Conservation (phyloP, 2,329 filamentous ascomycete species). For the Cercospora canescens region DNA sequence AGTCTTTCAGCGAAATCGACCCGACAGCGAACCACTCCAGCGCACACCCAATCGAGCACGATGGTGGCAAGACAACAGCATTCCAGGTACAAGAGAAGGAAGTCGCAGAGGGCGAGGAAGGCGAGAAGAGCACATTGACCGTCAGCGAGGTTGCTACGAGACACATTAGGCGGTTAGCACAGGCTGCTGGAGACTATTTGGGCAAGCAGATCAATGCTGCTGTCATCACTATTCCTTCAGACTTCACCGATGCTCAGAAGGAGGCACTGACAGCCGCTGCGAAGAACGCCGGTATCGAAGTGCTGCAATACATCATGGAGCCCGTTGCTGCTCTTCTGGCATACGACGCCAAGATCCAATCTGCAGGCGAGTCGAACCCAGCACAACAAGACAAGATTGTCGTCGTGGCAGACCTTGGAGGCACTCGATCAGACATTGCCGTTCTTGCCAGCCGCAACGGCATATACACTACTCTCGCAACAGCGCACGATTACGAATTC, state of each 20-base stretch:
- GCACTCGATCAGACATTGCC: slow-evolving; percentile 87
- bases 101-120: slow-evolving; percentile 46
- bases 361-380: slow-evolving; percentile 62
- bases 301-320: slow-evolving; percentile 91
- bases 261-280: slow-evolving; percentile 76
- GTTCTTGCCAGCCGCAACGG: slow-evolving; percentile 89
- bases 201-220: slow-evolving; percentile 94
- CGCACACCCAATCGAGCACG: slow-evolving; percentile 78
- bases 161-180: slow-evolving; percentile 77
- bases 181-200: slow-evolving; percentile 85
- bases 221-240: slow-evolving; percentile 90
- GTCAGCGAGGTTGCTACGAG: slow-evolving; percentile 82
- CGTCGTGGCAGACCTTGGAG: slow-evolving; percentile 89
- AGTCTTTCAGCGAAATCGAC: slow-evolving; percentile 94
- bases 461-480: slow-evolving; percentile 94
- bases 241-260: slow-evolving; percentile 87
- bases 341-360: slow-evolving; percentile 68
- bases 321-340: slow-evolving; percentile 85
- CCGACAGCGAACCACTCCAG: slow-evolving; percentile 92
- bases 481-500: slow-evolving; percentile 93
- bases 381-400: slow-evolving; percentile 80
- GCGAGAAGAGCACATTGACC: slow-evolving; percentile 64
- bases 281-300: slow-evolving; percentile 77
- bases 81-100: slow-evolving; percentile 75
- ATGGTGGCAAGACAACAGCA: slow-evolving; percentile 61